These are phyloP conservation scores for Pyrenophora teres DNA, from an alignment of 2,329 filamentous ascomycete species.

Conservation along the genomic window DNA sequence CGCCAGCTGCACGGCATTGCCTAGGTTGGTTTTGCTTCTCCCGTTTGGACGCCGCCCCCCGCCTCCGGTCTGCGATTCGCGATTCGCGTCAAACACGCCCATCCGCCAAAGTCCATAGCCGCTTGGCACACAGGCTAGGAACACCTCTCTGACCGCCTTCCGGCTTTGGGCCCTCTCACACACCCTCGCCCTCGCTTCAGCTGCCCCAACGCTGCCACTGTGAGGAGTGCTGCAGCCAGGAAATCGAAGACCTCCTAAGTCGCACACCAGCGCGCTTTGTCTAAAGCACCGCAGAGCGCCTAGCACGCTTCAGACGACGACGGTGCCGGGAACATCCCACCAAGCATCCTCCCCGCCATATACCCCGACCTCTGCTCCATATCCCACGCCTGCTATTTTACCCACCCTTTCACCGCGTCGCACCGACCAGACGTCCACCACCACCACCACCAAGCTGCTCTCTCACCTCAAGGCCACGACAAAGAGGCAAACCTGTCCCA, in stretches of 20 bases:
- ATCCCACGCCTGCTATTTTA: slow-evolving; percentile 31
- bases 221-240: slow-evolving; percentile 21
- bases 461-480: slow-evolving; percentile 24
- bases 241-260: slow-evolving; percentile 1
- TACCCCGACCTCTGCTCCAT: slow-evolving; percentile 29
- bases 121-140: slow-evolving; percentile 30
- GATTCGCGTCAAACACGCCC: slow-evolving; percentile 24
- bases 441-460: slow-evolving; percentile 11
- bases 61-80: not conserved
- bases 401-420: slow-evolving; percentile 21
- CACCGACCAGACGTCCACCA: slow-evolving; percentile 24
- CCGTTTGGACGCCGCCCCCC: slow-evolving; percentile 23
- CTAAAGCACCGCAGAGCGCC: slow-evolving; percentile 10
- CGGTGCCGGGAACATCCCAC: slow-evolving; percentile 26
- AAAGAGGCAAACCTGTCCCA: slow-evolving; percentile 38
- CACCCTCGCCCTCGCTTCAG: slow-evolving; percentile 22
- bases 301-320: slow-evolving; percentile 10
- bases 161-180: slow-evolving; percentile 22
- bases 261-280: slow-evolving; percentile 9
- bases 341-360: slow-evolving; percentile 37
- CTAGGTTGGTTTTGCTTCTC: slow-evolving; percentile 21
- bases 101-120: slow-evolving; percentile 32
- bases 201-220: slow-evolving; percentile 18
- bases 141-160: slow-evolving; percentile 39
- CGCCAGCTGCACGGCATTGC: slow-evolving; percentile 22